Percentiles rank a stretch among this genome's conserved stretches.
phyloP scores from a whole-genome alignment of 441 rosid genomes.

The Pelargonium hybrid region DNA sequence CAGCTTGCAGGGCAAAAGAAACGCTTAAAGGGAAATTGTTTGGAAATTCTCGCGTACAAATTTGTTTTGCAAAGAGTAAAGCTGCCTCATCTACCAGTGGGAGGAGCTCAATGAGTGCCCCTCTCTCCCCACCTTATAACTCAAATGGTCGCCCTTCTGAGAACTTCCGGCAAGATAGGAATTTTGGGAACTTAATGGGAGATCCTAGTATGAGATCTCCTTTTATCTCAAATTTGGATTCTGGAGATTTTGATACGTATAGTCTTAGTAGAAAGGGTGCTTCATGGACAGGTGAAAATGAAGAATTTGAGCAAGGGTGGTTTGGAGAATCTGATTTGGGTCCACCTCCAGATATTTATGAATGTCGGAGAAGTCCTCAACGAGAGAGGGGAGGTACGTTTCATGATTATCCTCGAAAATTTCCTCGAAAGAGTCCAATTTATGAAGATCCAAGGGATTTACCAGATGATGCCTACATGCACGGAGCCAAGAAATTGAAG shows the following conservation, averaged over 20 bases:
- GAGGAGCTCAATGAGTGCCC: conserved; percentile 35
- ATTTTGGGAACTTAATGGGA: conserved; percentile 29
- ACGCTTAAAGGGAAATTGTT: conserved; percentile 87
- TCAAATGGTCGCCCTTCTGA: conserved; percentile 42
- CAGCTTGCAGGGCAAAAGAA: conserved; percentile 88
- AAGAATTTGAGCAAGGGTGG: conserved; percentile 45
- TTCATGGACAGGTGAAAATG: conserved; percentile 37
- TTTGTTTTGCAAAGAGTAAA: conserved; percentile 82
- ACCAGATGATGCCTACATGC: conserved; percentile 56
- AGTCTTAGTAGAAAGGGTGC: conserved; percentile 39
- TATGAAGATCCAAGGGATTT: conserved; percentile 72
- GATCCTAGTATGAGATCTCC: conserved; percentile 46
- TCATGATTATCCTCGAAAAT: conserved; percentile 38
- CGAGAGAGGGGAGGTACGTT: conserved; percentile 37
- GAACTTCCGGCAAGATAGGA: conserved; percentile 43
- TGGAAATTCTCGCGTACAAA: conserved; percentile 91
- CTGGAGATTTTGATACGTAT: conserved; percentile 45
- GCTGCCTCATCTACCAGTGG: conserved; percentile 50
- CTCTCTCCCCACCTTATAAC: conserved; percentile 51
- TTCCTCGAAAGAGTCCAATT: conserved; percentile 32
- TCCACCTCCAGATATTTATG: conserved; percentile 46
- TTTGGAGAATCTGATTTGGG: conserved; percentile 41
- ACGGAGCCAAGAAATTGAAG: conserved; percentile 58
- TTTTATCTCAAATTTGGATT: conserved; percentile 33
- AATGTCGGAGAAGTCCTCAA: conserved; percentile 40